Evolutionary conservation across 73 alveolate genomes (phyloP), one percentile per base, ranked within the genome.

Genomic region (Diophrys appendiculata): DNA sequence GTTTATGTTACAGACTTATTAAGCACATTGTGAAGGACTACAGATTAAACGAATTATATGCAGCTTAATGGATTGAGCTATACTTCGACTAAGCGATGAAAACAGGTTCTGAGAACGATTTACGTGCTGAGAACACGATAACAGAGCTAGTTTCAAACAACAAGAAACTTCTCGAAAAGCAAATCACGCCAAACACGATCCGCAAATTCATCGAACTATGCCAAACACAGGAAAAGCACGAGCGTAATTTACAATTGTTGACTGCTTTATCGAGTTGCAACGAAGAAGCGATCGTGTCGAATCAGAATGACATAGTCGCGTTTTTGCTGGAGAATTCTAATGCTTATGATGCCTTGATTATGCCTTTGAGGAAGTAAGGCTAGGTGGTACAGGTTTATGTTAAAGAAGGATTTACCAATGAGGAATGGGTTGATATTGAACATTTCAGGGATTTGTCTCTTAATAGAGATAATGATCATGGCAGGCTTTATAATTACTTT

Each of bases 21-120:
- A 82, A 82, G 43, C 80, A 81, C 67, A 67, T 82, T 31, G 90
- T 88, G 0, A 75, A 81, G 30, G 91, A 85, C 70, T 88, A 88
- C 55, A 80, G 83, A 52, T 68, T 78, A 29, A 88, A 88, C 56
- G 95, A 88, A 68, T 72, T 88, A 60, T 88, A 88, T 33, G 91
- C 95, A n/a, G 76, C 91, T 29, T 69, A 88, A 30, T 88, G 95
- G 95, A 86, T 81, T 25, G 79, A 79, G 52, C 70, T 86, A 26
- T 86, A 81, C 80, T 75, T 86, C 52, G 78, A 77, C 60, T 82
- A 86, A 22, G 88, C 94, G 0, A 80, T 80, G 90, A 69, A 65
- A 33, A 53, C 90, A 8, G 76, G 60, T 11, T 43, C 76, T 14
- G 68, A 29, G 2, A 86, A 86, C 67, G 80, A 76, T 35, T 33